Base-by-base conservation (phyloP, 768 basidiomycete species). In the Tylopilus subfusipes region DNA sequence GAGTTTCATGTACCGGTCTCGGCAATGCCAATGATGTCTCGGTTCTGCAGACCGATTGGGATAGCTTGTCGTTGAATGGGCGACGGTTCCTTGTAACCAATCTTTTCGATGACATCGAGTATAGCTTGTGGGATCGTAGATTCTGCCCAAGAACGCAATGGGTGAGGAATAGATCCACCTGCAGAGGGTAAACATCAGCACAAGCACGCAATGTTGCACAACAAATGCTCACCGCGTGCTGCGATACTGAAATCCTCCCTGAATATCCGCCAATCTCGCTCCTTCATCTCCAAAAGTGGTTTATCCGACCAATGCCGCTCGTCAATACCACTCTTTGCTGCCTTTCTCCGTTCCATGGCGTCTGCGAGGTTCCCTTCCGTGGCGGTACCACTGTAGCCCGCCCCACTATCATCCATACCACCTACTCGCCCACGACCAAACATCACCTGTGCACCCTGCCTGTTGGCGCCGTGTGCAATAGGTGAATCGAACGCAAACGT, bases 251-350 rank as follows among this genome's bases (percentile, higher is more conserved):
- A 99, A 72, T 99, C 97, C 72, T 98, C 97, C 57, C 95, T 78
- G 76, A 99, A 98, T 68, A 99, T 99, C 63, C 97, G 84, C 97
- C 97, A 99, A 69, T 99, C 97, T 45, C 97, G 80, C 65, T 98
- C 97, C 67, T 89, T 93, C 69, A 99, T 98, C 73, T 98, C 94
- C 4, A 78, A 69, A 39, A 98, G 75, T 2, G 86, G 82, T 71
- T 99, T 99, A 16, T 98, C 95, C 0, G 92, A 88, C 97, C 97
- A 99, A 75, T 99, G 97, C 54, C 95, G 79, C 69, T 98, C 97
- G 68, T 98, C 96, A 50, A 90, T 76, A 5, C 90, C 90, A 44
- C 81, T 76, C 73, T 90, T 90, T 54, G 83, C 82, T 12, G 93
- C 91, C 68, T 82, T 84, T 55, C 91, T 76, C 55, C 92, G 75